phyloP scores from a whole-genome alignment of 306 rosid genomes.

The Erythrophleum fordii region DNA sequence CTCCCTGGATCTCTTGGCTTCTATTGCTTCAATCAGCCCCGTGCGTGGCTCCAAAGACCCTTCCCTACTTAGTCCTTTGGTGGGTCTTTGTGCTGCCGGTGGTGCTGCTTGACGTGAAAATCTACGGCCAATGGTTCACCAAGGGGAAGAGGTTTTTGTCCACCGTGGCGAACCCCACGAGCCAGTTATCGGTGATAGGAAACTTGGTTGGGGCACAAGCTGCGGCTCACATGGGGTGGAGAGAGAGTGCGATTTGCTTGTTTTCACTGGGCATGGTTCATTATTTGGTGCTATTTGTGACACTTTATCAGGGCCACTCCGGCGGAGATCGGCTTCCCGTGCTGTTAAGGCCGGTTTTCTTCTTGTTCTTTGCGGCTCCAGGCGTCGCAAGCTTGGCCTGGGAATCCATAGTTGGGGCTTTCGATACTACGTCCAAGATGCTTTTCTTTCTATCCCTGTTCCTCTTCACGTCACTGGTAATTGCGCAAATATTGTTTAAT shows the following conservation, averaged over 20 bases:
- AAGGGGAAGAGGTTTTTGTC: slow-evolving; percentile 58
- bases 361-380: slow-evolving; percentile 75
- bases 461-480: slow-evolving; percentile 65
- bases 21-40: slow-evolving; percentile 63
- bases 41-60: slow-evolving; percentile 25
- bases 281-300: slow-evolving; percentile 62
- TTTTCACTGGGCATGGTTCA: slow-evolving; percentile 69
- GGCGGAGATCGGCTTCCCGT: slow-evolving; percentile 57
- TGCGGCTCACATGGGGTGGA: slow-evolving; percentile 68
- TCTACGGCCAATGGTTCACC: slow-evolving; percentile 79
- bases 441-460: slow-evolving; percentile 72
- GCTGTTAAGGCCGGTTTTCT: slow-evolving; percentile 55
- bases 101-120: slow-evolving; percentile 58
- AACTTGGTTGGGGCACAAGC: slow-evolving; percentile 64
- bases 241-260: slow-evolving; percentile 59
- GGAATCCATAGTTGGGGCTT: slow-evolving; percentile 59
- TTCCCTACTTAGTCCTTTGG: slow-evolving; percentile 46
- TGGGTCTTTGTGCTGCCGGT: slow-evolving; percentile 58
- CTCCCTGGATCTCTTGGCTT: slow-evolving; percentile 71
- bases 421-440: slow-evolving; percentile 67
- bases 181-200: slow-evolving; percentile 69
- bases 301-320: slow-evolving; percentile 60
- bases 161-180: slow-evolving; percentile 60
- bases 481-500: neutral
- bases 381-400: slow-evolving; percentile 70